A percentile compares a stretch with the other conserved stretches of the same genome.
Conservation (phyloP, 768 basidiomycete genomes). For the Lentinula boryana region DNA sequence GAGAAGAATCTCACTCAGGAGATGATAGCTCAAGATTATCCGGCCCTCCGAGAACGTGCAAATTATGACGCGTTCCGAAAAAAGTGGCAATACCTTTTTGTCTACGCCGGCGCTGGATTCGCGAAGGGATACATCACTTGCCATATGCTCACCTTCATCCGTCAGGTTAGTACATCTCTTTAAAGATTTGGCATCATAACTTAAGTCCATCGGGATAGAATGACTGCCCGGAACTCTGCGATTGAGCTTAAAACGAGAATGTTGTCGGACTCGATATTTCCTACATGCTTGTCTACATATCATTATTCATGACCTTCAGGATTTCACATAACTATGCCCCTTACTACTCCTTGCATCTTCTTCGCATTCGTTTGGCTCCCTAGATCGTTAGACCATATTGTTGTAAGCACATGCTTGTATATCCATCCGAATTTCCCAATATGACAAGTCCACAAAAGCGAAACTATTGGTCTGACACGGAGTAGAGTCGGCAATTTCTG, state of each 20-base stretch:
- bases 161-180: conserved; percentile 38
- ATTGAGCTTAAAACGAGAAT: conserved; percentile 26
- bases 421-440: not conserved
- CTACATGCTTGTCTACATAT: not conserved
- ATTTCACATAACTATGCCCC: not conserved
- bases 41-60: conserved; percentile 44
- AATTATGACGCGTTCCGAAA: conserved; percentile 70
- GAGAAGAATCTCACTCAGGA: conserved; percentile 59
- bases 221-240: conserved; percentile 43
- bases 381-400: not conserved
- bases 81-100: conserved; percentile 83
- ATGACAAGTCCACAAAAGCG: too few species aligned
- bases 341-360: not conserved
- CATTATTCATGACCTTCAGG: conserved; percentile 2
- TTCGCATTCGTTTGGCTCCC: not conserved
- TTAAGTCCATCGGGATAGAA: conserved; percentile 26
- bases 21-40: conserved; percentile 51
- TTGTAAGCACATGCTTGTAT: not conserved
- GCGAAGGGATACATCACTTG: conserved; percentile 77
- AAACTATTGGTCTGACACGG: too few species aligned
- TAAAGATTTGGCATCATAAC: not conserved
- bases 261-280: not conserved
- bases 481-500: too few species aligned
- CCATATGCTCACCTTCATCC: conserved; percentile 74
- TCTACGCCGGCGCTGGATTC: conserved; percentile 76